Conservation (phyloP, 441 rosid species). For the Syzygium syzygioides region DNA sequence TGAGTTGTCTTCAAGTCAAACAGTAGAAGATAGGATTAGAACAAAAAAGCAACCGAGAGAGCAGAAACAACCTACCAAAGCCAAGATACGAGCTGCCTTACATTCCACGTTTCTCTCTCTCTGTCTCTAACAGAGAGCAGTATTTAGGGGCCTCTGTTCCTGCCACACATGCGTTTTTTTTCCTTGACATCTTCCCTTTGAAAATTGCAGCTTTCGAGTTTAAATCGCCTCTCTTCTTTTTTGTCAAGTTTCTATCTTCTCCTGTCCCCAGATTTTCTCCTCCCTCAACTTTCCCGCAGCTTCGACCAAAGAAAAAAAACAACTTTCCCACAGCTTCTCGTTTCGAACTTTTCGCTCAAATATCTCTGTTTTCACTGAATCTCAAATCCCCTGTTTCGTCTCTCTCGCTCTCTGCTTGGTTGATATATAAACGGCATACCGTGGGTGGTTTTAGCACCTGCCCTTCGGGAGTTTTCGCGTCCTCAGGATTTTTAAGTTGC, state of each 20-base stretch:
- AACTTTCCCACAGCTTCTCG: background rate
- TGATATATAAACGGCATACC: background rate
- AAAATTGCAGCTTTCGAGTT: constrained; percentile 17
- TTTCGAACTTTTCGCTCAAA: background rate
- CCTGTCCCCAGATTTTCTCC: background rate
- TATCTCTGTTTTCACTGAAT: background rate
- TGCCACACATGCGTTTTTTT: constrained; percentile 11
- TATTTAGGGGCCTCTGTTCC: constrained; percentile 39
- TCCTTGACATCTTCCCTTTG: constrained; percentile 23
- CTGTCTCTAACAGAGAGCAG: constrained; percentile 18
- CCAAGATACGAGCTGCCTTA: constrained; percentile 29
- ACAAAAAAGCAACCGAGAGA: background rate
- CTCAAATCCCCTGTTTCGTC: background rate
- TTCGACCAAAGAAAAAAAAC: too few species aligned
- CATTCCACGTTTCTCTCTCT: constrained; percentile 49
- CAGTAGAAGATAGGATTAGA: constrained; percentile 2
- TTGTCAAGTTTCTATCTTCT: constrained; percentile 2
- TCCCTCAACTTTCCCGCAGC: background rate
- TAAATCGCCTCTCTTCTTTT: constrained; percentile 23
- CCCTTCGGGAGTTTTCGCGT: background rate
- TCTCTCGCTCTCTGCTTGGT: background rate
- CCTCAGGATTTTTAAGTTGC: background rate
- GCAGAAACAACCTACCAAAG: constrained; percentile 30
- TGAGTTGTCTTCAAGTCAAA: background rate
- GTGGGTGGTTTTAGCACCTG: background rate